Percentiles rank a stretch among this genome's conserved stretches.
Conservation (phyloP, 1,284 basidiomycete species). For the Ganoderma lingzhi region DNA sequence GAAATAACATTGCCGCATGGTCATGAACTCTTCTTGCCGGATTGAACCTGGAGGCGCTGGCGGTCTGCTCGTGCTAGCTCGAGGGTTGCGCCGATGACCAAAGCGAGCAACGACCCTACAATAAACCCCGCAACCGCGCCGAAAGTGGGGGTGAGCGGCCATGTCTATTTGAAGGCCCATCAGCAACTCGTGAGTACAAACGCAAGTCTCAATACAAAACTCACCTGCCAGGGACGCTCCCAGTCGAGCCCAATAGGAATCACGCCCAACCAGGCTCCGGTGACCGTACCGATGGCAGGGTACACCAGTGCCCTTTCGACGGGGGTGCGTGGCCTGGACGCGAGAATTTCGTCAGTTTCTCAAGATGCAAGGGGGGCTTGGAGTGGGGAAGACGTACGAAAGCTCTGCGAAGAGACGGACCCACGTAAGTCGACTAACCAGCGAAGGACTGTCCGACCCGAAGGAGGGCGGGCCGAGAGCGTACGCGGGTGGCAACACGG, state of each 20-base stretch:
- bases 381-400: slow-evolving; percentile 59
- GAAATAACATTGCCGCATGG: background rate
- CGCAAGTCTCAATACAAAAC: slow-evolving; percentile 30
- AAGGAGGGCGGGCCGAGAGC: slow-evolving; percentile 72
- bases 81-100: slow-evolving; percentile 55
- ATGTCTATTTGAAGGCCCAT: slow-evolving; percentile 56
- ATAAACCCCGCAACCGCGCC: slow-evolving; percentile 77
- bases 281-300: slow-evolving; percentile 74
- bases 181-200: slow-evolving; percentile 3
- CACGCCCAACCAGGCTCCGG: slow-evolving; percentile 83
- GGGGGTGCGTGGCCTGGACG: slow-evolving; percentile 63
- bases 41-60: background rate
- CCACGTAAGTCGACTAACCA: slow-evolving; percentile 66
- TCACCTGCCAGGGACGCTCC: slow-evolving; percentile 95
- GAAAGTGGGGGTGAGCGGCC: slow-evolving; percentile 81
- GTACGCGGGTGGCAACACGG: slow-evolving; percentile 74
- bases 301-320: slow-evolving; percentile 84
- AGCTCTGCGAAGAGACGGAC: slow-evolving; percentile 82
- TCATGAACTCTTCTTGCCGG: slow-evolving; percentile 21
- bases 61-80: slow-evolving; percentile 51
- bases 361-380: background rate
- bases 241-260: slow-evolving; percentile 91
- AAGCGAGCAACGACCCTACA: slow-evolving; percentile 63
- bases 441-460: slow-evolving; percentile 46
- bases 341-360: slow-evolving; percentile 5